Evolutionary conservation across 768 basidiomycete species (phyloP).

Genomic region (Psilocybe subaeruginosa): DNA sequence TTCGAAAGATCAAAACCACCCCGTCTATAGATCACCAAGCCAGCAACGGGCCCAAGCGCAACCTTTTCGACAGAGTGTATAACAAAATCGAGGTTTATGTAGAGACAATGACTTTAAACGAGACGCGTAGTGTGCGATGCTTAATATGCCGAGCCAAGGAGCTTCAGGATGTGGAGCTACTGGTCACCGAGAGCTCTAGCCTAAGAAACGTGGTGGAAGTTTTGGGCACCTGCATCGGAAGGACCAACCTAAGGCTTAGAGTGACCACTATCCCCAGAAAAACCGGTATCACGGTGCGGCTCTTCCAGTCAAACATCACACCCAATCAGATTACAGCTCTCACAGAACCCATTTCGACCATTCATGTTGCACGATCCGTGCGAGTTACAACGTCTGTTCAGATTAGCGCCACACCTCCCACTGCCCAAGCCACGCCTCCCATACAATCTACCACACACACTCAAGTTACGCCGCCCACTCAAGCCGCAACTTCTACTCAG

Average conservation of each 20-base stretch:
- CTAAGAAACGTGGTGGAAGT: neutral
- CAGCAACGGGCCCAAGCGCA: neutral
- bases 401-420: too few relatives aligned
- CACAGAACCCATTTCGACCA: neutral
- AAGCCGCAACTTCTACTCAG: neutral
- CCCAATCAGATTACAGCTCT: neutral
- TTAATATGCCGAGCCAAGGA: neutral
- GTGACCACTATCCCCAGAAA: neutral
- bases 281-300: neutral
- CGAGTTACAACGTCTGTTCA: too few relatives aligned
- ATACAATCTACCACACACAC: neutral
- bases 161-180: neutral
- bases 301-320: neutral
- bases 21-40: neutral
- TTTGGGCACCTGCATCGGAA: conserved; percentile 2
- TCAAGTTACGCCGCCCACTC: neutral
- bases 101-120: neutral
- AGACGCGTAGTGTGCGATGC: neutral
- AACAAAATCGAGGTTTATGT: conserved; percentile 1
- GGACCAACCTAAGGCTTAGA: neutral
- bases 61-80: neutral
- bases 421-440: too few relatives aligned
- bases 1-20: neutral
- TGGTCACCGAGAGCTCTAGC: neutral
- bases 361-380: neutral